These are phyloP conservation scores for Candida dubliniensis DNA, from an alignment of 1,139 yeast species.

Conservation along the genomic window DNA sequence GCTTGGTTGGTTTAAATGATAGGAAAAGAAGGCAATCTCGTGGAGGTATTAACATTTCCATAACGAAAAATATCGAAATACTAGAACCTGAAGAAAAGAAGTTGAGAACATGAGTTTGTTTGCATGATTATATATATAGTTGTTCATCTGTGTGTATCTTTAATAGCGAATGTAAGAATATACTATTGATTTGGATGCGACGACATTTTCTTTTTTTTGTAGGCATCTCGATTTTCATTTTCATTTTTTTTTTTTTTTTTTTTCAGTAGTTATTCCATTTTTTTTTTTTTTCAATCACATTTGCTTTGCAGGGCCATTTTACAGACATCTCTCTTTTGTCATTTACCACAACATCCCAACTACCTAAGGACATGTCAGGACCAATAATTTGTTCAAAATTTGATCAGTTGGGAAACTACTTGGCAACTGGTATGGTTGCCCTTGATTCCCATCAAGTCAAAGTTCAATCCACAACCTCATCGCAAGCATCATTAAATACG, in stretches of 20 bases:
- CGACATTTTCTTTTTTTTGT: slow-evolving; percentile 1
- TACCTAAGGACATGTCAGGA: slow-evolving; percentile 15
- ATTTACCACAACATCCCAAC: not conserved
- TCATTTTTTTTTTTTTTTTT: slow-evolving; percentile 6
- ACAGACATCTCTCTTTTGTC: slow-evolving; percentile 1
- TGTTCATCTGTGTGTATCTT: too few relatives aligned
- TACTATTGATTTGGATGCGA: not conserved
- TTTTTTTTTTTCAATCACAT: slow-evolving; percentile 5
- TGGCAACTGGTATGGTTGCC: slow-evolving; percentile 69
- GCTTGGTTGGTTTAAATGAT: slow-evolving; percentile 10
- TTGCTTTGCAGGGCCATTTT: not conserved
- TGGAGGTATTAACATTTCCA: slow-evolving; percentile 26
- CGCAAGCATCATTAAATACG: slow-evolving; percentile 39
- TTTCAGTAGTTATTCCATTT: slow-evolving; percentile 4
- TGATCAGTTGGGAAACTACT: slow-evolving; percentile 57
- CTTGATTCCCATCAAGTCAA: slow-evolving; percentile 74
- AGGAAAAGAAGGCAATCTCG: slow-evolving; percentile 28
- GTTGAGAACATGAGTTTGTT: not conserved
- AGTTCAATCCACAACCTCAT: slow-evolving; percentile 52
- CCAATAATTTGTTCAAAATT: slow-evolving; percentile 40
- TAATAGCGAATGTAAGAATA: not conserved
- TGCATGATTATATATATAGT: too few relatives aligned
- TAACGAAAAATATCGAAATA: not conserved
- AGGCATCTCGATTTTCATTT: slow-evolving; percentile 1
- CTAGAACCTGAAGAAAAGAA: slow-evolving; percentile 3